A percentile compares a stretch with the other conserved stretches of the same genome.
Conservation (phyloP, 805 yeast genomes). For the Lipomyces chichibuensis region DNA sequence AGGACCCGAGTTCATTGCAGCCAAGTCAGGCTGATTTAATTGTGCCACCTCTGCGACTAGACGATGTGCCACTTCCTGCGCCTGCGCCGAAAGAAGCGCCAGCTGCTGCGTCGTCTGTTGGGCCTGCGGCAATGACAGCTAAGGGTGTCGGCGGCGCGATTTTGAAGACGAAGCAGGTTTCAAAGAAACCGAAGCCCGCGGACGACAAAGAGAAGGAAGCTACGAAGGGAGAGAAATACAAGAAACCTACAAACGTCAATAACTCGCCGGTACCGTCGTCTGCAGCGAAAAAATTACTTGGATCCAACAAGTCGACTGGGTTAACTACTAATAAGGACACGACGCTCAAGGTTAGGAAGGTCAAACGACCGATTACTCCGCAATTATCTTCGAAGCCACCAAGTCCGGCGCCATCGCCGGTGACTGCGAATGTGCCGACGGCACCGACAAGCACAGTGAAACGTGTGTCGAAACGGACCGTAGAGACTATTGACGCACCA, state of each 20-base stretch:
- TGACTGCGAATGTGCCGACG: too few species aligned
- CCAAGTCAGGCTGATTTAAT: neutral
- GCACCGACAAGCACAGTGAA: neutral
- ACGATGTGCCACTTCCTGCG: conserved; percentile 18
- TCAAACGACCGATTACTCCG: neutral
- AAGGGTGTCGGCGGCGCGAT: conserved; percentile 40
- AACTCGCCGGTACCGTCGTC: neutral
- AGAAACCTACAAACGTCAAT: neutral
- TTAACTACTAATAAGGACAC: neutral
- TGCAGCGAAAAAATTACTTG: neutral
- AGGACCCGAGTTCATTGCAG: neutral
- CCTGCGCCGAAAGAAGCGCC: conserved; percentile 20
- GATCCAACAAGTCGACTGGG: too few species aligned
- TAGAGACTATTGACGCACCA: neutral
- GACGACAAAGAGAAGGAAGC: conserved; percentile 4
- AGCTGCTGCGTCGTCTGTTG: conserved; percentile 1
- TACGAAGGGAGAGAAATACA: neutral
- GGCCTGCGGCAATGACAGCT: conserved; percentile 1
- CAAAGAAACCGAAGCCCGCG: conserved; percentile 21
- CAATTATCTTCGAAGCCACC: neutral
- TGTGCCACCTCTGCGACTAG: conserved; percentile 25
- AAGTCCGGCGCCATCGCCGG: neutral
- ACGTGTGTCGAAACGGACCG: neutral
- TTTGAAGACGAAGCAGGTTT: conserved; percentile 36
- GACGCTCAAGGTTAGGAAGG: neutral